These are phyloP conservation scores for Ammopiptanthus mongolicus DNA, from an alignment of 306 rosid species.

Conservation along the genomic window DNA sequence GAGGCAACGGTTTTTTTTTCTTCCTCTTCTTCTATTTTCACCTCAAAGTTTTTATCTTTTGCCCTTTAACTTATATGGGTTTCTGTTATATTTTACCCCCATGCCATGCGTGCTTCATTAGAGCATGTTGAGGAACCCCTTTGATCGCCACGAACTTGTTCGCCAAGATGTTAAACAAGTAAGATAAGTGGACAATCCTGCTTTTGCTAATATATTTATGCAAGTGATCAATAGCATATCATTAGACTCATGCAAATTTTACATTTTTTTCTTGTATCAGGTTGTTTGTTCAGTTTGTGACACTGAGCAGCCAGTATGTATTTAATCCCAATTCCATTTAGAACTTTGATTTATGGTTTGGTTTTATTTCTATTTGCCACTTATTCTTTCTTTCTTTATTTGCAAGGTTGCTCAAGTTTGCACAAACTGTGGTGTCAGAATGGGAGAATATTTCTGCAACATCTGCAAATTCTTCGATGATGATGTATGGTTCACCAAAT, in stretches of 20 bases:
- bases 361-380: neutral
- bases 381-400: neutral
- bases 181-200: constrained; percentile 4
- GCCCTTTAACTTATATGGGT: constrained; percentile 31
- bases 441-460: constrained; percentile 93
- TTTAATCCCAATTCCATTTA: neutral
- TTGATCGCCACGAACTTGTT: constrained; percentile 75
- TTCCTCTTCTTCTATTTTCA: neutral
- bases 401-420: constrained; percentile 78
- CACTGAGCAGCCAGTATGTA: constrained; percentile 87
- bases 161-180: constrained; percentile 76
- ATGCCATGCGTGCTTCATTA: too few species aligned
- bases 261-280: constrained; percentile 42
- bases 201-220: neutral
- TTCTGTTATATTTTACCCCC: neutral
- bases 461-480: constrained; percentile 92
- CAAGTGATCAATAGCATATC: neutral
- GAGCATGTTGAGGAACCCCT: constrained; percentile 60
- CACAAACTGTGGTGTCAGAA: constrained; percentile 83
- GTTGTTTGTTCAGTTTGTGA: constrained; percentile 92
- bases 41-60: constrained; percentile 1
- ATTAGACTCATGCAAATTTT: neutral
- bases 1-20: constrained; percentile 56
- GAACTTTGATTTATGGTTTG: neutral
- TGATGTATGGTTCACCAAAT: constrained; percentile 46